Conservation (phyloP, 192 early-diverging fungal species). For the Coemansia sp. region DNA sequence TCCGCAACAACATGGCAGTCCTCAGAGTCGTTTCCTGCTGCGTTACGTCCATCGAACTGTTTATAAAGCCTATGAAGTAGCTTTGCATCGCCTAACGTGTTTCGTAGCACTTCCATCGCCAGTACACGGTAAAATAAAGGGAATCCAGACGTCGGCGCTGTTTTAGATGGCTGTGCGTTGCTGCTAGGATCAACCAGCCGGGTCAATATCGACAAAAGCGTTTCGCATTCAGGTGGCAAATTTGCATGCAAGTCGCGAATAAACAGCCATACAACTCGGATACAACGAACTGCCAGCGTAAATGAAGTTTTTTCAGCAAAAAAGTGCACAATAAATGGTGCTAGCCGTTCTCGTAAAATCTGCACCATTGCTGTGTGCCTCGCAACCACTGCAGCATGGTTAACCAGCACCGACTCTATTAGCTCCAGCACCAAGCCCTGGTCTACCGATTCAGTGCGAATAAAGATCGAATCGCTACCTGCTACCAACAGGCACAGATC, state of each 20-base stretch:
- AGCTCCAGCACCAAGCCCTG: constrained; percentile 86
- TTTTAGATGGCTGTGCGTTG: constrained; percentile 4
- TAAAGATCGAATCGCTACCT: constrained; percentile 65
- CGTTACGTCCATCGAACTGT: constrained; percentile 70
- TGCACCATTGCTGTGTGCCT: constrained; percentile 71
- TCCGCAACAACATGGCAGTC: constrained; percentile 78
- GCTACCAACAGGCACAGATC: constrained; percentile 81
- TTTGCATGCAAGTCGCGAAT: constrained; percentile 58
- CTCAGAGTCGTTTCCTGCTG: constrained; percentile 15
- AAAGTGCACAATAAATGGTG: constrained; percentile 90
- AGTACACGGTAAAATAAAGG: constrained; percentile 46
- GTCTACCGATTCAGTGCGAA: constrained; percentile 51
- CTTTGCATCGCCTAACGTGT: constrained; percentile 59
- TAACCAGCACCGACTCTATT: constrained; percentile 83
- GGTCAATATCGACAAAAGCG: constrained; percentile 86
- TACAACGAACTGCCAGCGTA: constrained; percentile 75
- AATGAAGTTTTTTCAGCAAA: constrained; percentile 83
- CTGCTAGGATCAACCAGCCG: constrained; percentile 67
- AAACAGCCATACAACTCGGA: constrained; percentile 74
- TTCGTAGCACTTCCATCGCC: constrained; percentile 48
- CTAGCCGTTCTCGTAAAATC: constrained; percentile 76
- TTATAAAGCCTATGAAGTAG: constrained; percentile 68
- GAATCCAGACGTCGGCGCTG: constrained; percentile 2
- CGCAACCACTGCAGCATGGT: constrained; percentile 74
- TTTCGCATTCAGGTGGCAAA: constrained; percentile 80